These are phyloP conservation scores for Penicillium ucsense DNA, from an alignment of 495 filamentous ascomycete species.

Conservation along the genomic window DNA sequence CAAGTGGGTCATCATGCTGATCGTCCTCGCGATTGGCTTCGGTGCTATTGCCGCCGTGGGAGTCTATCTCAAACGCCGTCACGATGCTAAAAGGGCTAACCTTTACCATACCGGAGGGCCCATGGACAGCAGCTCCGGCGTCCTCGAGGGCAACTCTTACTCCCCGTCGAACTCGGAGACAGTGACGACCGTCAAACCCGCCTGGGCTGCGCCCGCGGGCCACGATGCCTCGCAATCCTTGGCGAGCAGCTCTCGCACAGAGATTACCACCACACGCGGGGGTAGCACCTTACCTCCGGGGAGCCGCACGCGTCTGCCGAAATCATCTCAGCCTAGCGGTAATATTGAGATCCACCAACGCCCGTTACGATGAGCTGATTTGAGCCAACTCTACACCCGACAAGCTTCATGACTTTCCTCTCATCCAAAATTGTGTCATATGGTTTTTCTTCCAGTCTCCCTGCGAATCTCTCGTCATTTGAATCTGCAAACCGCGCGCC, in stretches of 20 bases:
- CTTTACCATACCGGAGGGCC: constrained; percentile 24
- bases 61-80: constrained; percentile 39
- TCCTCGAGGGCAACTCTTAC: constrained; percentile 6
- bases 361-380: neutral
- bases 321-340: constrained; percentile 5
- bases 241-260: constrained; percentile 26
- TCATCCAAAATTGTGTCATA: too few relatives aligned
- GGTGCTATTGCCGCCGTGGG: constrained; percentile 23
- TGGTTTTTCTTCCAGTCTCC: too few relatives aligned
- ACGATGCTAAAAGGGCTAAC: constrained; percentile 33
- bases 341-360: constrained; percentile 25
- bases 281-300: constrained; percentile 1
- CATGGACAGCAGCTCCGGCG: constrained; percentile 11
- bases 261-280: constrained; percentile 7
- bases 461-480: too few relatives aligned
- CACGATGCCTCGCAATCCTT: constrained; percentile 1
- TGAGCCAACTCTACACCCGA: neutral
- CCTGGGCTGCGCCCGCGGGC: neutral
- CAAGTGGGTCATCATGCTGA: constrained; percentile 45
- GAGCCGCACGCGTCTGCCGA: constrained; percentile 16
- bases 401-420: neutral
- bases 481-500: too few relatives aligned
- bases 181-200: constrained; percentile 2
- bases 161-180: constrained; percentile 7
- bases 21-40: constrained; percentile 42